Base-by-base conservation (phyloP, 495 filamentous ascomycete species). In the Penicillium daleae region DNA sequence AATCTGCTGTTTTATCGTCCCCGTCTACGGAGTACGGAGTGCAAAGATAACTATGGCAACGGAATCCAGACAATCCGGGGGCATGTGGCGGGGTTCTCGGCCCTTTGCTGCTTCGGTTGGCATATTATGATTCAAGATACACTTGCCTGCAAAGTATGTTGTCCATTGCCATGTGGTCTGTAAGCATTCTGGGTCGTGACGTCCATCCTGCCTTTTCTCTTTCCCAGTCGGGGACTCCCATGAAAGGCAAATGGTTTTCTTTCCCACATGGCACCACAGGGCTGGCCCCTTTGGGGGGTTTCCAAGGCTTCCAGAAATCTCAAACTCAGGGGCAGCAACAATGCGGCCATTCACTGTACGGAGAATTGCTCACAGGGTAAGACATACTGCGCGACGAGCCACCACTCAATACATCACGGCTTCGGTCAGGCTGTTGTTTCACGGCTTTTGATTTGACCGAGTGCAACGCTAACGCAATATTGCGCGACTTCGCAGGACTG, bases 371-470 rank as follows among this genome's bases (percentile, higher is more conserved):
- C 6, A 12, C 46, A 50, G 9, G 29, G 51, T 54, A 29, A 54
- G 51, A 54, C 29, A 50, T 26, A 8, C 46, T 50, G 46, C 10
- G 12, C 24, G 46, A 29, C 24, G 24, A 50, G 46, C 1, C 46
- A 29, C 46, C 24, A 27, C 46, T 29, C 46, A 27, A 50, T 12
- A 50, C n/a, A n/a, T n/a, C n/a, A 26, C 27, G 46, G 17, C 46
- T 50, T 50, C 46, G 46, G 46, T 29, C 46, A 27, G 46, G 46
- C 46, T 50, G 29, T 50, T 50, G 46, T 50, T 50, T 50, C 46
- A 29, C 26, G 15, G 24, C 24, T 27, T 50, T 24, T n/a, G n/a
- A n/a, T n/a, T 29, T 29, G 46, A 17, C 46, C 24, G 26, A 24
- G 29, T 50, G 46, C 46, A 50, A 50, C 46, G 46, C 46, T 50